A percentile compares a stretch with the other conserved stretches of the same genome.
phyloP scores from a whole-genome alignment of 352 stramenopile species.

The Phytophthora fragariaefolia region DNA sequence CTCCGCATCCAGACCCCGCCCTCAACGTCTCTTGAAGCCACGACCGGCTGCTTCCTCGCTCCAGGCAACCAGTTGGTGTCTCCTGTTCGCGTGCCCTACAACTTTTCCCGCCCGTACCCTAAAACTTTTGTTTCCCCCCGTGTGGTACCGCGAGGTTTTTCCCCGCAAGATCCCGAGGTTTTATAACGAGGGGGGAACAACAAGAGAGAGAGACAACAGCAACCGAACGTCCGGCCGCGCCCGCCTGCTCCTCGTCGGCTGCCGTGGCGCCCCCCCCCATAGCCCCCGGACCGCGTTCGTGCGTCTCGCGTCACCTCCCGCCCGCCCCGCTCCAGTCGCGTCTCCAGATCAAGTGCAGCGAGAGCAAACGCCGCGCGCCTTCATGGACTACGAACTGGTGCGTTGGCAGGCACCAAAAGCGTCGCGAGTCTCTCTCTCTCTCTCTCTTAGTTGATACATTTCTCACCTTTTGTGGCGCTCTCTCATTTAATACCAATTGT shows the following conservation, averaged over 20 bases:
- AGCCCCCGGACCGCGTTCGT: no score
- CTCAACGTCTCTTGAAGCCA: no score
- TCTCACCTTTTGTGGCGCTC: not conserved
- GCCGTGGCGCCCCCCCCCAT: not conserved
- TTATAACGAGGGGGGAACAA: conserved; percentile 34
- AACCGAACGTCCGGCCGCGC: conserved; percentile 4
- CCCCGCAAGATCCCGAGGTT: conserved; percentile 2
- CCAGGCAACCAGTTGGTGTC: not conserved
- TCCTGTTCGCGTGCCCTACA: not conserved
- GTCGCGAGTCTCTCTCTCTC: conserved; percentile 2
- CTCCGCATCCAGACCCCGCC: no score
- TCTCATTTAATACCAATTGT: conserved; percentile 5
- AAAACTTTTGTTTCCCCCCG: not conserved
- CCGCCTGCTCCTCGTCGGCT: not conserved
- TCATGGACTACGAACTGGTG: conserved; percentile 64
- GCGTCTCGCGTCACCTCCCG: not conserved
- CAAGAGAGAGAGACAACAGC: conserved; percentile 7
- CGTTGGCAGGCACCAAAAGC: no score
- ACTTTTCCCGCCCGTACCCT: not conserved
- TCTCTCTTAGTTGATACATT: not conserved
- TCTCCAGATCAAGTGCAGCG: no score
- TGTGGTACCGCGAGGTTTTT: not conserved
- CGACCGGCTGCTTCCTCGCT: not conserved
- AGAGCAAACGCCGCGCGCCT: not conserved
- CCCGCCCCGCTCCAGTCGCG: not conserved